These are phyloP conservation scores for Gossypium trilobum DNA, from an alignment of 441 rosid genomes.

Conservation along the genomic window DNA sequence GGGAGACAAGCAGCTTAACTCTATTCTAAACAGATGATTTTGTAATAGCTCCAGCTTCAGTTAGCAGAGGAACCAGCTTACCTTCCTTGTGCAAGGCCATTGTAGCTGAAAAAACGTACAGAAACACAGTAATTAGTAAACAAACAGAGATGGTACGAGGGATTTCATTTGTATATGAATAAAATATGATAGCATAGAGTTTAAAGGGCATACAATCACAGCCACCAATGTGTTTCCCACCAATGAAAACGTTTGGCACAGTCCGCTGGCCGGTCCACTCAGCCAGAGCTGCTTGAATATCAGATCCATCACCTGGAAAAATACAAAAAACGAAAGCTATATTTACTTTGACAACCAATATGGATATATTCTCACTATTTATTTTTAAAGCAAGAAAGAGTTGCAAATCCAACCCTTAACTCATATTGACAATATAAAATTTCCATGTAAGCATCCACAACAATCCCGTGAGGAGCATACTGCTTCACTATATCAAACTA, in stretches of 20 bases:
- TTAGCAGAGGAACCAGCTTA: slow-evolving; percentile 59
- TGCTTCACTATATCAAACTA: background rate
- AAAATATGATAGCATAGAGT: background rate
- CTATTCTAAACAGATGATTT: slow-evolving; percentile 27
- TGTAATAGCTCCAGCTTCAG: slow-evolving; percentile 53
- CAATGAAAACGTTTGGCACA: slow-evolving; percentile 55
- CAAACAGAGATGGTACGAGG: background rate
- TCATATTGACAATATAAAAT: background rate
- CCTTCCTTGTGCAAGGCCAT: slow-evolving; percentile 38
- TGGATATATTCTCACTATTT: background rate
- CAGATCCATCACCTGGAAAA: slow-evolving; percentile 48
- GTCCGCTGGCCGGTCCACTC: slow-evolving; percentile 53
- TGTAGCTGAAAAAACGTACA: slow-evolving; percentile 24
- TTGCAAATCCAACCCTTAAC: background rate
- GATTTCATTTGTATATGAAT: background rate
- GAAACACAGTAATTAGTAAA: background rate
- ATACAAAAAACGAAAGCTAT: background rate
- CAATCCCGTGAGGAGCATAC: background rate
- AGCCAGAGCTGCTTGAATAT: slow-evolving; percentile 41
- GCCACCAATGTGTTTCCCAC: slow-evolving; percentile 58
- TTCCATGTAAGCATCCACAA: background rate
- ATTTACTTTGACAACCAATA: background rate
- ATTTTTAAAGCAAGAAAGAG: background rate
- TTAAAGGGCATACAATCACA: slow-evolving; percentile 31
- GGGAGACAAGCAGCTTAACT: background rate